Percentiles rank a stretch among this genome's conserved stretches.
phyloP scores from a whole-genome alignment of 2,329 filamentous ascomycete genomes.

The Aspergillus spinulosporus region DNA sequence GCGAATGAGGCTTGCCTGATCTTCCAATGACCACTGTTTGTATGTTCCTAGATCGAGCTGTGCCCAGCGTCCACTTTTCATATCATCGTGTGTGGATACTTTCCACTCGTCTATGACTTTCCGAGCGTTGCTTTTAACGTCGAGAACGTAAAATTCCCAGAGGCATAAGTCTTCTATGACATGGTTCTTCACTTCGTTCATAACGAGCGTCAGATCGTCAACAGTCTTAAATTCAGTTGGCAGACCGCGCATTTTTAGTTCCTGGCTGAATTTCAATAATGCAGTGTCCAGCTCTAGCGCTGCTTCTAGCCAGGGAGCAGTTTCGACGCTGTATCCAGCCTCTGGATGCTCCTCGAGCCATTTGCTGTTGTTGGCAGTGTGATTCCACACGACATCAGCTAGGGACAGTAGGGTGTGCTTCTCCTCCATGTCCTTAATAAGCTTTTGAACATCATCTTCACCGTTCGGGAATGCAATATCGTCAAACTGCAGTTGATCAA shows the following conservation, averaged over 20 bases:
- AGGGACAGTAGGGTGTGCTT: constrained; percentile 82
- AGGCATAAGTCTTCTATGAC: constrained; percentile 76
- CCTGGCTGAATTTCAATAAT: constrained; percentile 64
- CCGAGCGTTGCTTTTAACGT: constrained; percentile 71
- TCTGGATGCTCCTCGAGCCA: constrained; percentile 96
- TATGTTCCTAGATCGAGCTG: constrained; percentile 48
- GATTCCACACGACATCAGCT: constrained; percentile 97
- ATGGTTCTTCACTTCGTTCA: constrained; percentile 78
- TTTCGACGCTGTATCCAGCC: constrained; percentile 89
- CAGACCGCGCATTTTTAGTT: constrained; percentile 67
- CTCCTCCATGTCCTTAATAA: constrained; percentile 79
- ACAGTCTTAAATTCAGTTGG: constrained; percentile 70
- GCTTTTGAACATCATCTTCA: constrained; percentile 73
- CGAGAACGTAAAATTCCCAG: constrained; percentile 90
- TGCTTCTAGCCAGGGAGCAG: constrained; percentile 70
- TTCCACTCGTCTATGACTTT: constrained; percentile 72
- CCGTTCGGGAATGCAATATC: constrained; percentile 77
- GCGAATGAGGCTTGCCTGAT: constrained; percentile 62
- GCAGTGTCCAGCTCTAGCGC: constrained; percentile 75
- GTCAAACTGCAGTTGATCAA: constrained; percentile 88
- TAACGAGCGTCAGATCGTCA: constrained; percentile 75
- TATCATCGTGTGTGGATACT: constrained; percentile 37
- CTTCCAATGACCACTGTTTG: constrained; percentile 56
- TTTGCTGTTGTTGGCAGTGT: constrained; percentile 91
- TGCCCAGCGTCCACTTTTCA: constrained; percentile 17